Percentiles rank a stretch among this genome's conserved stretches.
Evolutionary conservation across 352 stramenopile species (phyloP).

Genomic region (Thraustochytrium striatum): DNA sequence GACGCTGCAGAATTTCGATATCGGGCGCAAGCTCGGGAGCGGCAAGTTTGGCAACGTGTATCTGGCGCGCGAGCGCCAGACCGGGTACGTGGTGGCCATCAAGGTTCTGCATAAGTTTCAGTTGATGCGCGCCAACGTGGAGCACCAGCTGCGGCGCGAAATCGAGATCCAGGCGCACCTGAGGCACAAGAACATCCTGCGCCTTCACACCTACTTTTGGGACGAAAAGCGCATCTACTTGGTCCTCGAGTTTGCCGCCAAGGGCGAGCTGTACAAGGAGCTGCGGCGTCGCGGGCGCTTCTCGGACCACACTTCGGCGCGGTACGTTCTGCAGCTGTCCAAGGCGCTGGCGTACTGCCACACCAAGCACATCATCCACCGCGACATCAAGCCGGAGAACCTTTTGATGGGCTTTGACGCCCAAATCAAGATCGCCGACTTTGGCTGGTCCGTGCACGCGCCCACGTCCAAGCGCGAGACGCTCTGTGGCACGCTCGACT

Average conservation of each 20-base stretch:
- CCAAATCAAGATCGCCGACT: conserved; percentile 99
- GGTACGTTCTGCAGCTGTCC: conserved; percentile 91
- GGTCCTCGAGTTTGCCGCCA: conserved; percentile 96
- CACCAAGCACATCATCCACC: conserved; percentile 97
- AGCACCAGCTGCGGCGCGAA: conserved; percentile 97
- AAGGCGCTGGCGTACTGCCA: conserved; percentile 94
- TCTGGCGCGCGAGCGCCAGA: conserved; percentile 90
- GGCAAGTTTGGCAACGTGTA: conserved; percentile 98
- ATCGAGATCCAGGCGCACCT: conserved; percentile 99
- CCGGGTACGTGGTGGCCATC: conserved; percentile 95
- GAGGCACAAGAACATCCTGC: conserved; percentile 53
- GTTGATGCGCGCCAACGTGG: conserved; percentile 68
- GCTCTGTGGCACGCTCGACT: conserved; percentile 97
- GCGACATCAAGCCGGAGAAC: conserved; percentile 99
- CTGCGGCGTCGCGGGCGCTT: conserved; percentile 81
- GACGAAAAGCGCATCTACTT: conserved; percentile 93
- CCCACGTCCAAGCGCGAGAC: conserved; percentile 60
- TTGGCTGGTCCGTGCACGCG: conserved; percentile 97
- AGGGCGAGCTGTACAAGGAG: conserved; percentile 97
- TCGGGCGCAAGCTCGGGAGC: conserved; percentile 90
- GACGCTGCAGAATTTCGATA: conserved; percentile 87
- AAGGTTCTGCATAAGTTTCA: conserved; percentile 68
- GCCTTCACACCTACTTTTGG: conserved; percentile 52
- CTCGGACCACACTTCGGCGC: conserved; percentile 79
- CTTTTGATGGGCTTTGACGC: conserved; percentile 84